Evolutionary conservation across 306 rosid genomes (phyloP).

Genomic region (Quercus agrifolia): DNA sequence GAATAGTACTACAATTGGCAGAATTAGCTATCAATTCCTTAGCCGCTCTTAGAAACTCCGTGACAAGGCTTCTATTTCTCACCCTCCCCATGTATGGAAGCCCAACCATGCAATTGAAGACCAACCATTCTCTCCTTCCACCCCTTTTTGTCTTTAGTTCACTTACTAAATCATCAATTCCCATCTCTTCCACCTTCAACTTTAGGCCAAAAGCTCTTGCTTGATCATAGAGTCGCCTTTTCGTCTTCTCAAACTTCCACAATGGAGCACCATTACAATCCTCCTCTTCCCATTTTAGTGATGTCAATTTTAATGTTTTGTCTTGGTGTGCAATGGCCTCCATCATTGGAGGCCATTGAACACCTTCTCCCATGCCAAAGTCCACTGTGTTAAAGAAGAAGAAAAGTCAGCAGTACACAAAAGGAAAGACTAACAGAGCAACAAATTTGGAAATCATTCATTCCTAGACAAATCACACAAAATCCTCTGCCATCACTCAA

Average conservation of each 20-base stretch:
- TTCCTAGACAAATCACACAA: too few relatives aligned
- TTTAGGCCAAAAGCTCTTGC: conserved; percentile 46
- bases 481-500: too few relatives aligned
- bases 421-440: too few relatives aligned
- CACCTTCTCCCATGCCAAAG: conserved; percentile 45
- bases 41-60: conserved; percentile 42
- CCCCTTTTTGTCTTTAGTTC: conserved; percentile 41
- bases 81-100: conserved; percentile 52
- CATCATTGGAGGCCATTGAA: conserved; percentile 47
- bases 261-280: conserved; percentile 8
- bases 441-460: too few relatives aligned
- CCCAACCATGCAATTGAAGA: conserved; percentile 48
- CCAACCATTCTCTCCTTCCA: conserved; percentile 37
- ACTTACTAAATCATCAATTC: conserved; percentile 37
- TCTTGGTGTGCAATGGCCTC: conserved; percentile 31
- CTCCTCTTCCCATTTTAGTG: conserved; percentile 37
- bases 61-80: conserved; percentile 35
- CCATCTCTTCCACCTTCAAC: conserved; percentile 47
- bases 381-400: conserved; percentile 32
- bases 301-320: conserved; percentile 47
- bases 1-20: too few relatives aligned
- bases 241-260: conserved; percentile 43
- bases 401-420: too few relatives aligned
- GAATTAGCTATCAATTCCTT: conserved; percentile 35
- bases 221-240: conserved; percentile 32